These are phyloP conservation scores for Fragaria iinumae DNA, from an alignment of 306 rosid species.

Conservation along the genomic window DNA sequence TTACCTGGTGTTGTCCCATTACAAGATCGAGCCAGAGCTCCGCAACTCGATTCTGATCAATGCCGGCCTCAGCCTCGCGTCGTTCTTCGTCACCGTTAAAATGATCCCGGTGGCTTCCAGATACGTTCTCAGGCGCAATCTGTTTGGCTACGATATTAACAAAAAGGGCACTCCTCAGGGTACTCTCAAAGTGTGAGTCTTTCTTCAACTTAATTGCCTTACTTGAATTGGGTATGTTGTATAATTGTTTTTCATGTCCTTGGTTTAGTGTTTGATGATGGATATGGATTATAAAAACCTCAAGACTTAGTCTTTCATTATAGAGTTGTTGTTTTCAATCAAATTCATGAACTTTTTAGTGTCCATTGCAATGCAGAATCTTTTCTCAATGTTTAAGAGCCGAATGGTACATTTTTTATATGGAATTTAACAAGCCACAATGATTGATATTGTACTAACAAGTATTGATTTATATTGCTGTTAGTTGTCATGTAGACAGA, in stretches of 20 bases:
- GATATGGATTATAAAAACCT: background rate
- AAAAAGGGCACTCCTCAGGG: slow-evolving; percentile 88
- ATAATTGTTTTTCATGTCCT: slow-evolving; percentile 4
- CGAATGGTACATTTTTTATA: background rate
- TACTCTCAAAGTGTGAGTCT: slow-evolving; percentile 72
- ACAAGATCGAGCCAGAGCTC: slow-evolving; percentile 54
- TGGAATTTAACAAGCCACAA: background rate
- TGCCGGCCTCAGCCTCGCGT: slow-evolving; percentile 63
- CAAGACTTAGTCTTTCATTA: background rate
- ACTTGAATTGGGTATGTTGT: background rate
- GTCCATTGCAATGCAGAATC: too few relatives aligned
- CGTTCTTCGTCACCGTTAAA: slow-evolving; percentile 55
- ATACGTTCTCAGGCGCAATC: slow-evolving; percentile 66
- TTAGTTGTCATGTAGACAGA: background rate
- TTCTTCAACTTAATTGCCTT: background rate
- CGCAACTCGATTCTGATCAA: slow-evolving; percentile 69
- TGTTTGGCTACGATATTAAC: slow-evolving; percentile 88
- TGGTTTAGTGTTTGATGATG: slow-evolving; percentile 27
- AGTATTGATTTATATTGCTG: background rate
- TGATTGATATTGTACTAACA: background rate
- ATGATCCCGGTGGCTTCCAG: slow-evolving; percentile 84
- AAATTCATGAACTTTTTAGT: background rate
- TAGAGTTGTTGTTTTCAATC: background rate
- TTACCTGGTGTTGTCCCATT: slow-evolving; percentile 59
- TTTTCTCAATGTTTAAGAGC: too few relatives aligned